A percentile compares a stretch with the other conserved stretches of the same genome.
Conservation (phyloP, 2,329 filamentous ascomycete genomes). For the Arthrobotrys musiformis region DNA sequence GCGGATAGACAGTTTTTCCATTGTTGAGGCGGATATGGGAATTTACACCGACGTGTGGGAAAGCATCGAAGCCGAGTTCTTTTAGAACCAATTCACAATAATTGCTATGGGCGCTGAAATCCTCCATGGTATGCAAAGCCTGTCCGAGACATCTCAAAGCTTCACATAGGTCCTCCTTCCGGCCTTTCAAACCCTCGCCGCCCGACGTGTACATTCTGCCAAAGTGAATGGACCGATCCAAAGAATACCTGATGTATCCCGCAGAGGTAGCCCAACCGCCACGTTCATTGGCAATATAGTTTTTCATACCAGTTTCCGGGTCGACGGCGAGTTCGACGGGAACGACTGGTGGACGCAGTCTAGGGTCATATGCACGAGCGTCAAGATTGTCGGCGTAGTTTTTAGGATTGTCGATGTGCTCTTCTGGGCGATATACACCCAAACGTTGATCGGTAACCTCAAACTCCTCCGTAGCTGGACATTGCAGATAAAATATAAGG, state of each 20-base stretch:
- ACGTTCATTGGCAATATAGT: slow-evolving; percentile 93
- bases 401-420: slow-evolving; percentile 77
- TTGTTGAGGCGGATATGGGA: slow-evolving; percentile 72
- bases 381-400: slow-evolving; percentile 88
- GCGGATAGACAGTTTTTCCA: slow-evolving; percentile 75
- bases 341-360: slow-evolving; percentile 82
- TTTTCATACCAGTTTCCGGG: slow-evolving; percentile 90
- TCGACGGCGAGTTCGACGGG: slow-evolving; percentile 79
- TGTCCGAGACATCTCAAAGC: slow-evolving; percentile 80
- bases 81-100: slow-evolving; percentile 81
- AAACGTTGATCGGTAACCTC: slow-evolving; percentile 83
- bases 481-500: background rate
- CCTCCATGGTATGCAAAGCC: slow-evolving; percentile 81
- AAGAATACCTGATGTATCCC: slow-evolving; percentile 81
- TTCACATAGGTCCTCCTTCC: slow-evolving; percentile 81
- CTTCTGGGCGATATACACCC: slow-evolving; percentile 81
- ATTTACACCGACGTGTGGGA: slow-evolving; percentile 76
- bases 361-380: slow-evolving; percentile 81
- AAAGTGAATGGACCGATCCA: slow-evolving; percentile 79
- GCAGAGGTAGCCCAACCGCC: slow-evolving; percentile 90
- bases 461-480: slow-evolving; percentile 78
- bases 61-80: slow-evolving; percentile 76
- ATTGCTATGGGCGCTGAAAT: slow-evolving; percentile 83
- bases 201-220: slow-evolving; percentile 79
- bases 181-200: slow-evolving; percentile 68